These are phyloP conservation scores for Harringtonia aguacate DNA, from an alignment of 2,329 filamentous ascomycete genomes.

Conservation along the genomic window DNA sequence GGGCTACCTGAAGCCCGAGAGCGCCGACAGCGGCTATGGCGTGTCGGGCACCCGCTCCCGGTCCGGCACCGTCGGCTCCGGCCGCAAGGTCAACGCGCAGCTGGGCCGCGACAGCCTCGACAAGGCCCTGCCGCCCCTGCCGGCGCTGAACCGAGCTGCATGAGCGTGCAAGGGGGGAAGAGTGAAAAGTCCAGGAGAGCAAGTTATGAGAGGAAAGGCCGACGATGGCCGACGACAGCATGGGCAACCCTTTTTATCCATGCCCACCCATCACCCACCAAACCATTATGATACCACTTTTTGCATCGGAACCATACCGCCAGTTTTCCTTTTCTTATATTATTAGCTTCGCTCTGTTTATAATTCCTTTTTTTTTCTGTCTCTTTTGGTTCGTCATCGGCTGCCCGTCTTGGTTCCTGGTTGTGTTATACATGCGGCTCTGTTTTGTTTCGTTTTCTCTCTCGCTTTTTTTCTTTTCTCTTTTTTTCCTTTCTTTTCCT, in stretches of 20 bases:
- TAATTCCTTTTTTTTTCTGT: slow-evolving; percentile 3
- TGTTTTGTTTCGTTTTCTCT: not conserved
- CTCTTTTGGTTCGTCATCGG: not conserved
- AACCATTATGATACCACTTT: not conserved
- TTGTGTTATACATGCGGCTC: not conserved
- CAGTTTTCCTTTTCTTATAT: slow-evolving; percentile 3
- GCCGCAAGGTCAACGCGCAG: slow-evolving; percentile 21
- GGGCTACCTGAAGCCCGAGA: slow-evolving; percentile 29
- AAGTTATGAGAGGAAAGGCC: not conserved
- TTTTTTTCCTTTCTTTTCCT: slow-evolving; percentile 23
- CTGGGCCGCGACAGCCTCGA: slow-evolving; percentile 47
- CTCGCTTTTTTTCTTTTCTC: not conserved
- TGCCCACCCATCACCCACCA: not conserved
- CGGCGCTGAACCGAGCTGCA: slow-evolving; percentile 16
- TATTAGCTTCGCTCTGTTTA: not conserved
- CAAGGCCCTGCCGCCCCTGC: slow-evolving; percentile 49
- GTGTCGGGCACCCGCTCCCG: slow-evolving; percentile 18
- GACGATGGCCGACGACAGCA: not conserved
- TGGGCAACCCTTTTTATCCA: no score
- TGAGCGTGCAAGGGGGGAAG: not conserved
- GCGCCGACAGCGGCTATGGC: slow-evolving; percentile 36
- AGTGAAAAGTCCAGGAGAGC: slow-evolving; percentile 11
- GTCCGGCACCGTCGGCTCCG: slow-evolving; percentile 16
- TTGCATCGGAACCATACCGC: slow-evolving; percentile 3
- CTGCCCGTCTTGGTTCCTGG: not conserved